Base-by-base conservation (phyloP, 163 green algal species). In the Trebouxia gelatinosa region DNA sequence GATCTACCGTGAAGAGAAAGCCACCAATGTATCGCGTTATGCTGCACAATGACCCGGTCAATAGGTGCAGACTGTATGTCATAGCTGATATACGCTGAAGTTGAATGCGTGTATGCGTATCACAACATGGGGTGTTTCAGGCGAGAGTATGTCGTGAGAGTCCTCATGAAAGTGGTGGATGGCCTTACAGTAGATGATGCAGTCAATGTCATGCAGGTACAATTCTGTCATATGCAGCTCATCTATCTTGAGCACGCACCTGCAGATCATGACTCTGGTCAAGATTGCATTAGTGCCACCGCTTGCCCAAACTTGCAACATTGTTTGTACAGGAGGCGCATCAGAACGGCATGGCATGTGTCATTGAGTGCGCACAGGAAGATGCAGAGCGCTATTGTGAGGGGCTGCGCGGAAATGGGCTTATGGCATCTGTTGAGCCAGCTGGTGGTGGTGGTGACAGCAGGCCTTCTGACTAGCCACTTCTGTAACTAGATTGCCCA, bases 1-100 rank as follows among this genome's bases (percentile, higher is more conserved):
- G 78, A 5, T 72, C 88, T 48, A 77, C 65, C 11, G 66, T 46
- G 31, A 85, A 85, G 59, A 89, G 90, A 68, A 87, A 87, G 70
- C 90, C 90, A 19, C 91, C 91, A 16, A 90, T 90, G 21, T 97
- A 95, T 84, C 86, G 91, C 40, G 91, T 97, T 3, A 86, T 97
- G 77, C 87, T 97, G 40, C 93, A 97, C 85, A 97, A 97, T 74
- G 93, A 97, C 85, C 91, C 90, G 75, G 89, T 91, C 78, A 97
- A 97, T 78, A 87, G 89, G 70, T 54, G n/a, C n/a, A n/a, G n/a
- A n/a, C n/a, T n/a, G n/a, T n/a, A n/a, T n/a, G n/a, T n/a, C n/a
- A n/a, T n/a, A n/a, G n/a, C n/a, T n/a, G n/a, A n/a, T n/a, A n/a
- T n/a, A n/a, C n/a, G n/a, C n/a, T n/a, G n/a, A n/a, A n/a, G n/a